phyloP scores from a whole-genome alignment of 2,329 filamentous ascomycete genomes.

The Orbilia oligospora region DNA sequence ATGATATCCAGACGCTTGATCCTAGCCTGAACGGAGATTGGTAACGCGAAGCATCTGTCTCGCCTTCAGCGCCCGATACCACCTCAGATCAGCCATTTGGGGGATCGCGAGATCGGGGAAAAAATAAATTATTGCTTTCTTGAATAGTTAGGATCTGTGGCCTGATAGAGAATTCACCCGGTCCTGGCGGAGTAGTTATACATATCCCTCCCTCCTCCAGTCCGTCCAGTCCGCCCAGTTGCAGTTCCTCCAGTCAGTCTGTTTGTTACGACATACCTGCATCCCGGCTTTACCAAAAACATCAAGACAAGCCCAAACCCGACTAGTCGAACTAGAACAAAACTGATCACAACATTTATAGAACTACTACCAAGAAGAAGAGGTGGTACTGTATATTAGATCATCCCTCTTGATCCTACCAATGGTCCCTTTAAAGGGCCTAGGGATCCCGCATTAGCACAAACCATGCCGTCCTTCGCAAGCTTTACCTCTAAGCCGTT shows the following conservation, averaged over 20 bases:
- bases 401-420: conserved; percentile 13
- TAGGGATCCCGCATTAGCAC: conserved; percentile 52
- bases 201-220: not conserved
- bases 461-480: conserved; percentile 58
- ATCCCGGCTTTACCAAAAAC: conserved; percentile 56
- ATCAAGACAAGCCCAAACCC: no score
- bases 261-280: conserved; percentile 35
- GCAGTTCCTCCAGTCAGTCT: no score
- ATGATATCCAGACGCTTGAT: conserved; percentile 44
- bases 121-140: conserved; percentile 3
- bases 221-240: no score
- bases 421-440: conserved; percentile 57
- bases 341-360: no score
- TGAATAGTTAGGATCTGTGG: conserved; percentile 47
- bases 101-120: conserved; percentile 36
- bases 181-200: conserved; percentile 34
- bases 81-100: conserved; percentile 56
- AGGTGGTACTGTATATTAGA: not conserved
- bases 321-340: no score
- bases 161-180: conserved; percentile 47
- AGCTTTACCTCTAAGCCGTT: conserved; percentile 57
- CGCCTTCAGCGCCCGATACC: conserved; percentile 49
- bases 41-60: conserved; percentile 54
- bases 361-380: no score
- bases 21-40: conserved; percentile 54